Evolutionary conservation across 2,329 filamentous ascomycete genomes (phyloP).

Genomic region (Geosmithia morbida): DNA sequence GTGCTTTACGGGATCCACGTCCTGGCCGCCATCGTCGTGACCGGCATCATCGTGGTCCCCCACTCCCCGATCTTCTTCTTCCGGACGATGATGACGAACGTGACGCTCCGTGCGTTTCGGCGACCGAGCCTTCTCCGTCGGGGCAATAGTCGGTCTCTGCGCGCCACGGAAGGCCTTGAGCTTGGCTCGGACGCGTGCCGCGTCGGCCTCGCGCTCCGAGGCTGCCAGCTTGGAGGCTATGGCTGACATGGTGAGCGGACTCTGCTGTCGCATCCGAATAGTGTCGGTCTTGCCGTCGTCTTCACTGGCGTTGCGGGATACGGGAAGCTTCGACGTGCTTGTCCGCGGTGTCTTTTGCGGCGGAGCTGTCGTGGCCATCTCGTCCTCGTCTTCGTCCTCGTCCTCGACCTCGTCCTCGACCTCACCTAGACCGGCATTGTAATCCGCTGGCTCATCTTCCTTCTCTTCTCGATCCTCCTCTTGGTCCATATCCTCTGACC

Average conservation of each 20-base stretch:
- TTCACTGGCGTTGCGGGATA: slow-evolving; percentile 20
- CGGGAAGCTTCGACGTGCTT: slow-evolving; percentile 2
- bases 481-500: slow-evolving; percentile 6
- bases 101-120: background rate
- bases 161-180: slow-evolving; percentile 35
- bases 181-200: slow-evolving; percentile 47
- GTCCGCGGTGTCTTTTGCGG: slow-evolving; percentile 5
- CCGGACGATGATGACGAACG: background rate
- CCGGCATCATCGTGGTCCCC: background rate
- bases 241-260: slow-evolving; percentile 43
- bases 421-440: background rate
- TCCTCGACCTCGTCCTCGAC: background rate
- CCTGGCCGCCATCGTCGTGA: too few species aligned
- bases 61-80: background rate
- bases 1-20: slow-evolving; percentile 21
- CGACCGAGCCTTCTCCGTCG: slow-evolving; percentile 4
- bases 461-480: slow-evolving; percentile 5
- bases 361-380: slow-evolving; percentile 4
- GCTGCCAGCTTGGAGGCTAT: slow-evolving; percentile 51
- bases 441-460: background rate
- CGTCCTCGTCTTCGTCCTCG: background rate
- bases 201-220: slow-evolving; percentile 48
- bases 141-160: slow-evolving; percentile 11
- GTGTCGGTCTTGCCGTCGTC: background rate
- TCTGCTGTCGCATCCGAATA: slow-evolving; percentile 31